Base-by-base conservation (phyloP, 129 eudicot species). In the Flaveria brownii region DNA sequence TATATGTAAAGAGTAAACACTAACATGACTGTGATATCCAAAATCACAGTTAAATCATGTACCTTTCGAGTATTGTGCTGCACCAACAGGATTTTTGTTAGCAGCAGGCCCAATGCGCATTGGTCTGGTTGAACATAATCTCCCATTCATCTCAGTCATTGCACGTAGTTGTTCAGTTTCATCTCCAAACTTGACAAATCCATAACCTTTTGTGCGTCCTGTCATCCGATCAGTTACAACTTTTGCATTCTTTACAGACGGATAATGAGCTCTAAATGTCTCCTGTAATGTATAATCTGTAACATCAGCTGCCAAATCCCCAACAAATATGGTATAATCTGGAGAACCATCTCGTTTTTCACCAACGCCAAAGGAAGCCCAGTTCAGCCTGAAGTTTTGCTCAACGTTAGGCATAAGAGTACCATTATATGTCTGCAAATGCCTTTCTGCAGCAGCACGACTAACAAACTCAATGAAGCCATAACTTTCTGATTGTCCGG, bases 71-170 rank as follows among this genome's bases (percentile, higher is more conserved):
- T 82, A 86, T 79, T 83, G 90, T 86, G 84, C 93, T 57, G 83
- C 78, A 88, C 52, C 76, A 43, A 25, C 69, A 80, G 67, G 81
- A 72, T 88, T 90, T 86, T 93, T 95, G 85, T 84, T 91, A 54
- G 97, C 89, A 78, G 97, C 96, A 17, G 88, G 92, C 33, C 97
- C 99, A 81, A 91, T 84, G n/a, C 97, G 91, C 96, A 95, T 91
- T 55, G 97, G 89, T 76, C 99, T 92, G 14, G 86, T 90, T 64
- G 94, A 87, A 72, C 97, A 91, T 72, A 87, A 67, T 75, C 70
- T 80, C 57, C 99, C 97, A 86, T 91, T 91, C 99, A 91, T 95
- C 85, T 95, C 97, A 33, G 91, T 83, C 99, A 95, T 95, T 2
- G 97, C 96, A 68, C 89, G 95, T 16, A 86, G 3, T 68, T 91